Conservation (phyloP, 2,329 filamentous ascomycete species). For the Aureobasidium sp. region DNA sequence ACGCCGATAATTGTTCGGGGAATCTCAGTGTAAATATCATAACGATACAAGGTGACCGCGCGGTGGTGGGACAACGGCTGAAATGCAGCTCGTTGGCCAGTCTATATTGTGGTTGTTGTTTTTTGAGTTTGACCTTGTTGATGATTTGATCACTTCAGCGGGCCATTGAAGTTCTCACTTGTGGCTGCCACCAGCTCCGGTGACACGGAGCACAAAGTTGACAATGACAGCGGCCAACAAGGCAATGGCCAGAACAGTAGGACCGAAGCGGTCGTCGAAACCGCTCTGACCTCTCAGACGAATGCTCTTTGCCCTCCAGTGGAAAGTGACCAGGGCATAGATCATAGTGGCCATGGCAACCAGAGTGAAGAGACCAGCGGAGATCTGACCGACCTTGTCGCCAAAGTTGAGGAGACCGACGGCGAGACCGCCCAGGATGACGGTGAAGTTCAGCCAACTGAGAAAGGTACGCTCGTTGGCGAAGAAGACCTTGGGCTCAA, state of each 20-base stretch:
- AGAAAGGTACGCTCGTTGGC: constrained; percentile 99
- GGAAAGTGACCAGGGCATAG: constrained; percentile 90
- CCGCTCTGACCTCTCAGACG: constrained; percentile 83
- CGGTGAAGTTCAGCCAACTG: constrained; percentile 99
- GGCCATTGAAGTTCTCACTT: constrained; percentile 10
- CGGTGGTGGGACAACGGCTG: background rate
- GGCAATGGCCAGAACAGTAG: constrained; percentile 80
- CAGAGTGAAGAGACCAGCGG: constrained; percentile 83
- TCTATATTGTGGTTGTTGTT: background rate
- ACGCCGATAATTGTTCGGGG: background rate
- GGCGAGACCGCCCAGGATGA: constrained; percentile 92
- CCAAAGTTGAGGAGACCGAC: constrained; percentile 98
- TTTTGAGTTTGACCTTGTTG: background rate
- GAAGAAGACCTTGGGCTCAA: constrained; percentile 99
- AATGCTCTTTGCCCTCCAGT: constrained; percentile 94
- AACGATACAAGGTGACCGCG: background rate
- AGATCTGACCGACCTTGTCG: constrained; percentile 88
- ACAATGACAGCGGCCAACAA: constrained; percentile 84
- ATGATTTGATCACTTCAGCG: background rate
- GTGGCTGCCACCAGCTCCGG: constrained; percentile 18
- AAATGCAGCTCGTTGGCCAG: background rate
- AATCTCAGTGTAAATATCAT: constrained; percentile 1
- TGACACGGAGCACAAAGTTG: constrained; percentile 81
- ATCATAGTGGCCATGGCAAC: constrained; percentile 94
- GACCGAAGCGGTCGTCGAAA: constrained; percentile 93